These are phyloP conservation scores for Thielaviopsis cerberus DNA, from an alignment of 2,329 filamentous ascomycete genomes.

Conservation along the genomic window DNA sequence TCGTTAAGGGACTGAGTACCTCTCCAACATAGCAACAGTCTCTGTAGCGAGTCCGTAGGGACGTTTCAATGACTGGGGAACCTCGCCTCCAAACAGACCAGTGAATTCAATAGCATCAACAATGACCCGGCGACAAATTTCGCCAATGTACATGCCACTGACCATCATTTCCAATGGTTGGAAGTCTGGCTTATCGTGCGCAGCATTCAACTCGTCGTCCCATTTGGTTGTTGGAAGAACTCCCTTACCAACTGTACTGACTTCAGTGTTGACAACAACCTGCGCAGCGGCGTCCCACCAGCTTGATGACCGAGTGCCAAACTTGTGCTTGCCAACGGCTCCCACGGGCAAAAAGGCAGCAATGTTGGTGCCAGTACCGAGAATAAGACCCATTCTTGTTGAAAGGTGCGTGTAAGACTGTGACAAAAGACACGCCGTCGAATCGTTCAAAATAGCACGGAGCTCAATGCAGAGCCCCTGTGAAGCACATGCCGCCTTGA, in stretches of 20 bases:
- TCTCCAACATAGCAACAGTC: constrained; percentile 37
- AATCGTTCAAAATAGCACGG: constrained; percentile 47
- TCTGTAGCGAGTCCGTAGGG: constrained; percentile 43
- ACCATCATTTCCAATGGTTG: constrained; percentile 45
- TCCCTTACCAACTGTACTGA: constrained; percentile 45
- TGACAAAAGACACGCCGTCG: constrained; percentile 46
- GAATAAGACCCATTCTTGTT: constrained; percentile 44
- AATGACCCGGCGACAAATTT: constrained; percentile 40
- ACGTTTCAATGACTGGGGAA: constrained; percentile 32
- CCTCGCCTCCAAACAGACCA: constrained; percentile 35
- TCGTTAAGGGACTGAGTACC: constrained; percentile 31
- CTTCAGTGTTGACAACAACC: constrained; percentile 48
- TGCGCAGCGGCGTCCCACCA: constrained; percentile 42
- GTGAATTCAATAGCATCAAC: constrained; percentile 38
- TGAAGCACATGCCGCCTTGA: constrained; percentile 33
- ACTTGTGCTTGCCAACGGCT: constrained; percentile 36
- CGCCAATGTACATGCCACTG: constrained; percentile 48
- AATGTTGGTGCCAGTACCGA: constrained; percentile 50
- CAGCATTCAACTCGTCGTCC: constrained; percentile 34
- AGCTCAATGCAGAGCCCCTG: constrained; percentile 36
- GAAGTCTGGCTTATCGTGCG: constrained; percentile 37
- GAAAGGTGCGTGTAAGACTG: constrained; percentile 40
- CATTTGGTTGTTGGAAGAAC: constrained; percentile 42
- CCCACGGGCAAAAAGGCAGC: constrained; percentile 43
- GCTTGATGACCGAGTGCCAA: constrained; percentile 31